Conservation (phyloP, 129 eudicot genomes). For the Rutidosis leptorrhynchoides region DNA sequence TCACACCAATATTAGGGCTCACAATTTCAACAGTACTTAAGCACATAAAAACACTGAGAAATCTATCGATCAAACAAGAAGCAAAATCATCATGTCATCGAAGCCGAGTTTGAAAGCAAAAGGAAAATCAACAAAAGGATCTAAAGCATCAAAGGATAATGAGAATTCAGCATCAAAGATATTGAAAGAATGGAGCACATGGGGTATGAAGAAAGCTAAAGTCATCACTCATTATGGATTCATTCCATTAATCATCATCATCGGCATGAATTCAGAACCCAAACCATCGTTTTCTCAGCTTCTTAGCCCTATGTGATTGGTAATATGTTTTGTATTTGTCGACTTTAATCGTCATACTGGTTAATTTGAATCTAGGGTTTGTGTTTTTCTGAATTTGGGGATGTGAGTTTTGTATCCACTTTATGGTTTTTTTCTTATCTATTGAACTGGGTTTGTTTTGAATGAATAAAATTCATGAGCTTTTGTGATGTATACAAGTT, state of each 20-base stretch:
- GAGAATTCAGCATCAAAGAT: conserved; percentile 39
- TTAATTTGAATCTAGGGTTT: conserved; percentile 14
- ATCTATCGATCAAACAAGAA: not conserved
- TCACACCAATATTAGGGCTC: not conserved
- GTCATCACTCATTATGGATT: conserved; percentile 78
- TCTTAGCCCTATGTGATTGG: conserved; percentile 53
- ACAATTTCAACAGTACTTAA: not conserved
- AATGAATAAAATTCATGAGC: conserved; percentile 8
- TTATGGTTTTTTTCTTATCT: not conserved
- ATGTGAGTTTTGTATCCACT: not conserved
- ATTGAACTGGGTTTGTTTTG: conserved; percentile 1
- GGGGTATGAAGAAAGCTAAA: conserved; percentile 80
- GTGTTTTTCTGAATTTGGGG: not conserved
- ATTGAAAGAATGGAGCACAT: conserved; percentile 74
- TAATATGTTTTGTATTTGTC: conserved; percentile 3
- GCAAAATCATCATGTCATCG: conserved; percentile 22
- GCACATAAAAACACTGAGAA: not conserved
- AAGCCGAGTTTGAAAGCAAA: conserved; percentile 43
- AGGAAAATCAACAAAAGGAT: conserved; percentile 41
- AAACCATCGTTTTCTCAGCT: conserved; percentile 74
- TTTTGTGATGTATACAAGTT: not conserved
- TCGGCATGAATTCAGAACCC: conserved; percentile 90
- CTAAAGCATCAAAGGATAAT: conserved; percentile 15
- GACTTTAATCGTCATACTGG: conserved; percentile 5
- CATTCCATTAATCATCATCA: conserved; percentile 66